Base-by-base conservation (phyloP, 768 basidiomycete genomes). In the Cystofilobasidium capitatum region DNA sequence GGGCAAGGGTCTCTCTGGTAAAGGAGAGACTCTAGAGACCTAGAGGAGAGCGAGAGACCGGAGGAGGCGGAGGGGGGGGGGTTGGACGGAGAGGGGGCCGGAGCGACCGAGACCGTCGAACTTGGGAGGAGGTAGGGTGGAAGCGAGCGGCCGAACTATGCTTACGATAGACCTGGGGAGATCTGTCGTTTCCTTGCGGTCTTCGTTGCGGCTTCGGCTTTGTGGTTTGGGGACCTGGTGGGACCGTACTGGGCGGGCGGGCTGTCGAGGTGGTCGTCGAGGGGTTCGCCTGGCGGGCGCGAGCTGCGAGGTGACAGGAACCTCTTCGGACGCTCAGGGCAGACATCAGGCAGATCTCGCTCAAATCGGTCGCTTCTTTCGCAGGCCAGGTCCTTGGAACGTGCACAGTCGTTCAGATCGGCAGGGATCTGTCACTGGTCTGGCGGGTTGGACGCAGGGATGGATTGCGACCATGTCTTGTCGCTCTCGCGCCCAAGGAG, bases 111-210 rank as follows among this genome's bases (percentile, higher is more conserved):
- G 24, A n/a, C 10, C 10, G 45, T 12, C 45, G 22, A 7, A 9
- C 12, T 24, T 26, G 13, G 24, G 24, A 26, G 9, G 49, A 31
- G 49, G 49, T 54, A 31, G 24, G 24, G 5, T 7, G 26, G 49
- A 10, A 29, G n/a, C 40, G 40, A 26, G 49, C 49, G 49, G 49
- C 49, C 49, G 13, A 54, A 54, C 49, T 54, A 54, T 54, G 49
- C 49, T 54, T 54, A 31, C 26, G 49, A 54, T 5, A 54, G 49
- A 54, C 26, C 49, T 31, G 49, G n/a, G n/a, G n/a, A n/a, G 33
- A 54, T 54, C 49, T 26, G 26, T 54, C 49, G 26, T 31, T 54
- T 54, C 49, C 49, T 54, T 54, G 49, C 49, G 49, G 26, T 54
- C 49, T 5, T 54, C 49, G 49, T 54, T 54, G 49, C 49, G 49